Percentiles rank a stretch among this genome's conserved stretches.
Conservation (phyloP, 257 asterid species). For the Petrea volubilis region DNA sequence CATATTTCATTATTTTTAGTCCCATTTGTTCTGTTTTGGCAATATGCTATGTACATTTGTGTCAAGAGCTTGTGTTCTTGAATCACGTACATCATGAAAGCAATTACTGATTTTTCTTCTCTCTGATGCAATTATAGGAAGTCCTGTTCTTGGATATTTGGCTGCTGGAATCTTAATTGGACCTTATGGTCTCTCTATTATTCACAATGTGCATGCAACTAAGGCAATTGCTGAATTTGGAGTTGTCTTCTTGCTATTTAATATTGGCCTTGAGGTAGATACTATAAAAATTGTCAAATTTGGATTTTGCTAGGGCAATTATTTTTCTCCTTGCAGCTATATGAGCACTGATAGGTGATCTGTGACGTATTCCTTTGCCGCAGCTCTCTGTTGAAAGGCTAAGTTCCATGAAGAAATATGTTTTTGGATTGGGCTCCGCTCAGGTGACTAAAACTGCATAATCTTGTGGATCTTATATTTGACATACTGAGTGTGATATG, state of each 20-base stretch:
- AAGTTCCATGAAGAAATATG: conserved; percentile 99
- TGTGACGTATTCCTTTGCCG: conserved; percentile 27
- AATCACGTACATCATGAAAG: conserved; percentile 4
- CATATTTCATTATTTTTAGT: conserved; percentile 13
- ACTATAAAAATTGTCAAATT: conserved; percentile 4
- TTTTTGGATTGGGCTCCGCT: conserved; percentile 95
- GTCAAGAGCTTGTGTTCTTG: conserved; percentile 11
- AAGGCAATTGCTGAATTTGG: conserved; percentile 99
- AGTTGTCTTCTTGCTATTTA: conserved; percentile 95
- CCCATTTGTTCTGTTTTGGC: not conserved
- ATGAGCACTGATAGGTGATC: conserved; percentile 11
- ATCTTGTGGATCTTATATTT: conserved; percentile 18
- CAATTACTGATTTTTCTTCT: conserved; percentile 13
- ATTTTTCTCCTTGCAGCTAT: conserved; percentile 18
- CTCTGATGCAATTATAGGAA: conserved; percentile 58
- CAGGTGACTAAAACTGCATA: conserved; percentile 64
- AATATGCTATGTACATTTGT: not conserved
- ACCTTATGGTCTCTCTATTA: conserved; percentile 97
- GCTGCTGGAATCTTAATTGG: conserved; percentile 99
- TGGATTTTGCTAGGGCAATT: not conserved
- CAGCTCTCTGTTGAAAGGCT: conserved; percentile 99
- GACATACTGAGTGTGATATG: not conserved
- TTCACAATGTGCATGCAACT: conserved; percentile 96
- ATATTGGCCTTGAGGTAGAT: conserved; percentile 97
- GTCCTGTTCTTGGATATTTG: conserved; percentile 98